Evolutionary conservation across 352 stramenopile species (phyloP).

Genomic region (Globisporangium megalacanthum): DNA sequence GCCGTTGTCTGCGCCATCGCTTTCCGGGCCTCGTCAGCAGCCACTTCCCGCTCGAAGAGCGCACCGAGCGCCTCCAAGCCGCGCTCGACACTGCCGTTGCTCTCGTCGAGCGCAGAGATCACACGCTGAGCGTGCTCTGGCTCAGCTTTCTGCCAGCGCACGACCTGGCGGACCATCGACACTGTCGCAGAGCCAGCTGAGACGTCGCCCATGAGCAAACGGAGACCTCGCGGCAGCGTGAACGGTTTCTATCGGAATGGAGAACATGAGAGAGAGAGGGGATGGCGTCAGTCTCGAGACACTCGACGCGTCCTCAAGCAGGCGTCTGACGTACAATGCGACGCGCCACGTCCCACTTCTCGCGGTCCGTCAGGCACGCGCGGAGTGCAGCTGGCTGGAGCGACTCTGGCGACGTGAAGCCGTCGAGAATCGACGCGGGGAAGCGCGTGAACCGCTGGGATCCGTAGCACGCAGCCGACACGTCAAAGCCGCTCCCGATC

Average conservation of each 20-base stretch:
- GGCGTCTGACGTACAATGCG: conserved; percentile 34
- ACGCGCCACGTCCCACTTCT: conserved; percentile 35
- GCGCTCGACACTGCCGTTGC: conserved; percentile 32
- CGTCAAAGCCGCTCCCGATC: conserved; percentile 97
- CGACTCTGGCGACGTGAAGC: conserved; percentile 41
- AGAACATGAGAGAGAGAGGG: too few relatives aligned
- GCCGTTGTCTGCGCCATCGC: conserved; percentile 6
- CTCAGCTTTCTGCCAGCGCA: conserved; percentile 30
- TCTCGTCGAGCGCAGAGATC: conserved; percentile 24
- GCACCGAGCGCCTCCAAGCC: conserved; percentile 12
- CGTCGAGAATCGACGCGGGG: conserved; percentile 42
- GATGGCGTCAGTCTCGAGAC: too few relatives aligned
- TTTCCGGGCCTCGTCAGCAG: not conserved
- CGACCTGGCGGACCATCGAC: conserved; percentile 69
- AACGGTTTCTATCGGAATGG: conserved; percentile 49
- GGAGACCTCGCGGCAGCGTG: conserved; percentile 56
- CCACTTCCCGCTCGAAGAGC: conserved; percentile 5
- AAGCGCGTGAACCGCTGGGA: conserved; percentile 94
- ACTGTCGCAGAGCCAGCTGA: conserved; percentile 89
- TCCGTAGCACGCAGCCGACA: conserved; percentile 91
- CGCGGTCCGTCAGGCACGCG: conserved; percentile 28
- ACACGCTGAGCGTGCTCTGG: conserved; percentile 24
- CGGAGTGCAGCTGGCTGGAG: conserved; percentile 57
- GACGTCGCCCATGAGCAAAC: conserved; percentile 95
- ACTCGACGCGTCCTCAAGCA: too few relatives aligned